A percentile compares a stretch with the other conserved stretches of the same genome.
These are phyloP conservation scores for Colletotrichum gloeosporioides DNA, from an alignment of 2,329 filamentous ascomycete genomes.

Conservation along the genomic window DNA sequence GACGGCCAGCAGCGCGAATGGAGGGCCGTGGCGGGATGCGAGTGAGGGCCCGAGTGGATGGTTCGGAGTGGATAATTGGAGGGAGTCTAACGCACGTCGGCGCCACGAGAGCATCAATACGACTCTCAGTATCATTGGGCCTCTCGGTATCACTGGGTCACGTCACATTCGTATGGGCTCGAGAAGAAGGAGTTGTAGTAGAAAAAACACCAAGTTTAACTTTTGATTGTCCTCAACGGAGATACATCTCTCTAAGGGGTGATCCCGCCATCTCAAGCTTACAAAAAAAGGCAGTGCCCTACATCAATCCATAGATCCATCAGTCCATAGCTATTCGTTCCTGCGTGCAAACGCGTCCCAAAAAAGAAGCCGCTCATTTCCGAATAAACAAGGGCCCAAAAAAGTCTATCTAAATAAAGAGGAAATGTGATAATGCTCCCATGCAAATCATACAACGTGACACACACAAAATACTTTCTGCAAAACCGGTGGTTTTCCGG, in stretches of 20 bases:
- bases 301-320: background rate
- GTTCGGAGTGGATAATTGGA: background rate
- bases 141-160: background rate
- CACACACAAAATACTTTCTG: background rate
- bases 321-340: background rate
- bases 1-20: background rate
- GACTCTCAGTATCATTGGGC: background rate
- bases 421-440: background rate
- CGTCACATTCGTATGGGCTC: background rate
- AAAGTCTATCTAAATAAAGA: constrained; percentile 5
- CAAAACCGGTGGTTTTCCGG: background rate
- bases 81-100: background rate
- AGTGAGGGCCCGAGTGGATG: background rate
- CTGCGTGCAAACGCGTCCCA: background rate
- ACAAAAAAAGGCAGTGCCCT: background rate
- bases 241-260: background rate
- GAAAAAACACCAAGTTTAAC: background rate
- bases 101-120: background rate
- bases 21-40: background rate
- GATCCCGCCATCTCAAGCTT: background rate
- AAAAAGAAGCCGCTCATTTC: background rate
- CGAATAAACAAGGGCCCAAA: background rate
- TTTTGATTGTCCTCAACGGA: background rate
- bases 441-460: background rate
- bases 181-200: background rate